Conservation (phyloP, 345 rosid species). For the Lepidium africanum region DNA sequence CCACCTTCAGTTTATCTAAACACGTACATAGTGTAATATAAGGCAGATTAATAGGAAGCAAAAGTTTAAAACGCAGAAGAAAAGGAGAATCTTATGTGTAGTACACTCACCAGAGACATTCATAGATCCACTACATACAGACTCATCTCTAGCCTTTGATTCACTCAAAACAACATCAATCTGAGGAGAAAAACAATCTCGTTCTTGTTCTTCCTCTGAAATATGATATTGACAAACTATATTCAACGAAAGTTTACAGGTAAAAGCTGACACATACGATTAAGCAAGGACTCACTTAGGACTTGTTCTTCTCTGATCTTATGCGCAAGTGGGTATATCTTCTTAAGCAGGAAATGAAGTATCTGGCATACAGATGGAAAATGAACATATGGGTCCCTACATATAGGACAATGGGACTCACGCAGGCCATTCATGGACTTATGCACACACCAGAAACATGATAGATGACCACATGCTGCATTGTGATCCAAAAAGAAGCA, state of each 20-base stretch:
- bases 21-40: not conserved
- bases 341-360: constrained; percentile 59
- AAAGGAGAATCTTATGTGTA: not conserved
- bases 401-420: constrained; percentile 61
- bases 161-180: constrained; percentile 26
- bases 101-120: constrained; percentile 16
- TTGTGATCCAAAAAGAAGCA: not conserved
- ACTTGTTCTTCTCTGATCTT: constrained; percentile 46
- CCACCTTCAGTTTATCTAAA: constrained; percentile 11
- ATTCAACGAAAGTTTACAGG: not conserved
- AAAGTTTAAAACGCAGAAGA: constrained; percentile 5
- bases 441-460: constrained; percentile 94
- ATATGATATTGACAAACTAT: not conserved
- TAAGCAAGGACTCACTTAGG: constrained; percentile 47
- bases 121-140: constrained; percentile 6
- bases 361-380: constrained; percentile 55
- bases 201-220: constrained; percentile 54
- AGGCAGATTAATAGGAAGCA: not conserved
- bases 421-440: constrained; percentile 38
- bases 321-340: constrained; percentile 57
- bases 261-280: not conserved
- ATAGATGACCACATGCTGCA: constrained; percentile 82
- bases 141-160: constrained; percentile 16
- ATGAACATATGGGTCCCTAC: constrained; percentile 56
- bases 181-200: constrained; percentile 43